A percentile compares a stretch with the other conserved stretches of the same genome.
Evolutionary conservation across 257 asterid species (phyloP).

Genomic region (Jaltomata sinuosa): DNA sequence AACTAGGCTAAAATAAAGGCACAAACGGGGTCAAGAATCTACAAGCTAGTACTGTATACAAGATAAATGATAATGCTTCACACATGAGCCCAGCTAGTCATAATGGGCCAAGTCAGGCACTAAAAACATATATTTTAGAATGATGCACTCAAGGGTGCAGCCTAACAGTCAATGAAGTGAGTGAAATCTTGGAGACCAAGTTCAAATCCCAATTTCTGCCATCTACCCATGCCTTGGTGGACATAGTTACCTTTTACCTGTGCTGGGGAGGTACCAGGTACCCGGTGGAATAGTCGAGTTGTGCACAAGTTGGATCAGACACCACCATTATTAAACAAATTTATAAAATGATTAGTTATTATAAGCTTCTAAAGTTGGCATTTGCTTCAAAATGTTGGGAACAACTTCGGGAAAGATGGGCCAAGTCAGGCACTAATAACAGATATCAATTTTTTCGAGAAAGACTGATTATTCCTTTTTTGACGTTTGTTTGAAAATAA

Average conservation of each 20-base stretch:
- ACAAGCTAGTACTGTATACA: neutral
- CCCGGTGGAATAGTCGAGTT: neutral
- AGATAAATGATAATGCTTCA: neutral
- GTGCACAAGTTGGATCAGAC: neutral
- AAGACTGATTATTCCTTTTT: neutral
- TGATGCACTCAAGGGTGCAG: neutral
- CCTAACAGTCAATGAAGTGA: neutral
- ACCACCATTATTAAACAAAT: neutral
- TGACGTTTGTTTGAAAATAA: neutral
- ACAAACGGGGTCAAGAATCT: neutral
- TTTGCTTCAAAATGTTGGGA: neutral
- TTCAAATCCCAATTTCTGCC: neutral
- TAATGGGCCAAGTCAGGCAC: neutral
- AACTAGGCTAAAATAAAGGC: neutral
- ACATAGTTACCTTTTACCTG: neutral
- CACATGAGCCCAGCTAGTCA: neutral
- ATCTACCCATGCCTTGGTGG: neutral
- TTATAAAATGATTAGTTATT: neutral
- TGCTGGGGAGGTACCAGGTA: neutral
- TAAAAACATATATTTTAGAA: neutral
- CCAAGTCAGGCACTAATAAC: neutral
- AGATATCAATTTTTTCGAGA: neutral
- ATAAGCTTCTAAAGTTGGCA: neutral
- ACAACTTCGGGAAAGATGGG: neutral
- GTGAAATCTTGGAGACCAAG: neutral